Percentiles rank a stretch among this genome's conserved stretches.
Evolutionary conservation across 177 flowering plant genomes (phyloP).

Genomic region (Vitis hybrid): DNA sequence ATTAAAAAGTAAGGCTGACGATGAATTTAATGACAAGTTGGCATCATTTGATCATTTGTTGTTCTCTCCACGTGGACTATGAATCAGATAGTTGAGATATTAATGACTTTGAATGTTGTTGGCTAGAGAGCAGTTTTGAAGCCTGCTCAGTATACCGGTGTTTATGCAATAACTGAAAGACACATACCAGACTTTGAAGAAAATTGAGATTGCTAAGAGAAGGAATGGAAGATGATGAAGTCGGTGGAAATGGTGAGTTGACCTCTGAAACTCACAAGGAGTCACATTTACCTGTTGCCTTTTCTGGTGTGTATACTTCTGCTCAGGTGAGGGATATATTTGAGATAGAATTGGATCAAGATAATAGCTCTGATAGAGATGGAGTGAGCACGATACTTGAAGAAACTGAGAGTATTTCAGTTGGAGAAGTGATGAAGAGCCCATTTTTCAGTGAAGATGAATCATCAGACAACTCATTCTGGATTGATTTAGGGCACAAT

Average conservation of each 20-base stretch:
- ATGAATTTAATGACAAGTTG: too few species aligned
- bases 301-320: constrained; percentile 83
- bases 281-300: constrained; percentile 60
- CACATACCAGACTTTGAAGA: too few species aligned
- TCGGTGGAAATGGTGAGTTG: constrained; percentile 32
- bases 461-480: constrained; percentile 68
- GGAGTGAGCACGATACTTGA: constrained; percentile 76
- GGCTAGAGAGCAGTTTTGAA: too few species aligned
- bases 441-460: constrained; percentile 91
- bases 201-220: too few species aligned
- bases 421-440: constrained; percentile 81
- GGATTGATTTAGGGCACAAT: constrained; percentile 83
- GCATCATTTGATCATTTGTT: too few species aligned
- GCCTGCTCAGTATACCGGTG: too few species aligned
- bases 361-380: constrained; percentile 70
- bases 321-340: constrained; percentile 78
- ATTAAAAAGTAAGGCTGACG: too few species aligned
- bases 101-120: too few species aligned
- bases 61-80: too few species aligned
- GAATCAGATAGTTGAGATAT: too few species aligned
- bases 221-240: constrained; percentile 48
- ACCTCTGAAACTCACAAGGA: constrained; percentile 41
- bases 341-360: constrained; percentile 72
- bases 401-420: constrained; percentile 68
- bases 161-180: too few species aligned